Conservation (phyloP, 805 yeast species). For the Yarrowia divulgata region DNA sequence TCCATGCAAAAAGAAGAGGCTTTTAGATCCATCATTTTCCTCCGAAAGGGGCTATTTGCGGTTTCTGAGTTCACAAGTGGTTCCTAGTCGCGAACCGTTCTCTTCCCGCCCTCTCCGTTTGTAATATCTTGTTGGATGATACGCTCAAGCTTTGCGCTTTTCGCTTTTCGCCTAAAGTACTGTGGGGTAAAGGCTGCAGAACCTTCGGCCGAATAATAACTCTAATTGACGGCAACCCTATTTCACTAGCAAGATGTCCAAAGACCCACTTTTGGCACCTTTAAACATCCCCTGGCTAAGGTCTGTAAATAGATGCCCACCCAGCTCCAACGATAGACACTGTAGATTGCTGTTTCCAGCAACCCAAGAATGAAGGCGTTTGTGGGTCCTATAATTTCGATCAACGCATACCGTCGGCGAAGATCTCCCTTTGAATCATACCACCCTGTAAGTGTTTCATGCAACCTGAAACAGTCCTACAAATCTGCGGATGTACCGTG, state of each 20-base stretch:
- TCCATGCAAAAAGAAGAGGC: neutral
- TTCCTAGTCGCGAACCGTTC: too few relatives aligned
- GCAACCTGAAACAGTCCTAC: neutral
- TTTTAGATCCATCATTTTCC: neutral
- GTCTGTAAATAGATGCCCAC: neutral
- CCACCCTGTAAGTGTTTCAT: neutral
- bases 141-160: neutral
- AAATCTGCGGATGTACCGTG: too few relatives aligned
- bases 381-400: neutral
- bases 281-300: neutral
- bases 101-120: too few relatives aligned
- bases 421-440: neutral
- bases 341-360: neutral
- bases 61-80: neutral
- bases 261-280: slow-evolving; percentile 12
- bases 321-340: neutral
- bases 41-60: too few relatives aligned
- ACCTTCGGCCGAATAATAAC: slow-evolving; percentile 13
- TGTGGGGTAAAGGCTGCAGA: slow-evolving; percentile 21
- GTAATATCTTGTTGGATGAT: neutral
- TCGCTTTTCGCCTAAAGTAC: neutral
- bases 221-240: neutral
- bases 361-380: neutral
- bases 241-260: neutral
- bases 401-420: neutral